A percentile compares a stretch with the other conserved stretches of the same genome.
Conservation (phyloP, 192 early-diverging fungal species). For the Coemansia sp. region DNA sequence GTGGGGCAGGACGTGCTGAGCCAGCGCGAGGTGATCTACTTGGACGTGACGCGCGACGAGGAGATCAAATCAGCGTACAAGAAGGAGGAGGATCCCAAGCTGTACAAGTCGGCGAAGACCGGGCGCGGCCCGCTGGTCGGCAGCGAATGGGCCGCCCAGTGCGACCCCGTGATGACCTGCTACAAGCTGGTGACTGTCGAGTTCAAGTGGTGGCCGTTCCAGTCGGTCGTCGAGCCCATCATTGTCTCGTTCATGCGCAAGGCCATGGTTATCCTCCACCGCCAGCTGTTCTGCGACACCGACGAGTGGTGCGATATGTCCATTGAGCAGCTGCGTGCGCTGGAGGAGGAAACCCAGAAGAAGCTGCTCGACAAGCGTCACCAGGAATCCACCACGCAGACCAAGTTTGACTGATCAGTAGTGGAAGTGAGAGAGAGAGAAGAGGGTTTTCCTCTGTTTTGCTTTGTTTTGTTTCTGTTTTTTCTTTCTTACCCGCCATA, state of each 20-base stretch:
- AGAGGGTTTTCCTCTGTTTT: no score
- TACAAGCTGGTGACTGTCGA: conserved; percentile 80
- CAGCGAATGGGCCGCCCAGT: conserved; percentile 63
- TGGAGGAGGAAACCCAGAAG: conserved; percentile 69
- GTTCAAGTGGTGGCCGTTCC: conserved; percentile 75
- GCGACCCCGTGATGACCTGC: conserved; percentile 78
- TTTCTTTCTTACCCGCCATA: neutral
- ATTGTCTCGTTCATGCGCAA: conserved; percentile 62
- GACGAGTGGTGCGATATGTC: conserved; percentile 76
- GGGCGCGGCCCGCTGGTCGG: conserved; percentile 66
- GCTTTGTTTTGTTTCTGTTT: no score
- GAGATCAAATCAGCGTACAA: conserved; percentile 57
- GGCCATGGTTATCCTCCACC: conserved; percentile 69
- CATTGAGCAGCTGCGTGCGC: conserved; percentile 66
- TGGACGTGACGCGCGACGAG: conserved; percentile 71
- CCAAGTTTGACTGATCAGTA: conserved; percentile 42
- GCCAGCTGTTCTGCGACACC: conserved; percentile 78
- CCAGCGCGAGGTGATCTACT: conserved; percentile 64
- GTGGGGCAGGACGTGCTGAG: conserved; percentile 49
- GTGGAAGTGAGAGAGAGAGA: no score
- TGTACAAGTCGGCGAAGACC: conserved; percentile 64
- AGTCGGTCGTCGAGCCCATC: conserved; percentile 64
- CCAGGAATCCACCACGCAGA: conserved; percentile 37
- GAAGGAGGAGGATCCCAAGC: conserved; percentile 66
- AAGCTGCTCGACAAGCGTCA: conserved; percentile 59